Conservation (phyloP, 192 early-diverging fungal genomes). For the Coemansia sp. region DNA sequence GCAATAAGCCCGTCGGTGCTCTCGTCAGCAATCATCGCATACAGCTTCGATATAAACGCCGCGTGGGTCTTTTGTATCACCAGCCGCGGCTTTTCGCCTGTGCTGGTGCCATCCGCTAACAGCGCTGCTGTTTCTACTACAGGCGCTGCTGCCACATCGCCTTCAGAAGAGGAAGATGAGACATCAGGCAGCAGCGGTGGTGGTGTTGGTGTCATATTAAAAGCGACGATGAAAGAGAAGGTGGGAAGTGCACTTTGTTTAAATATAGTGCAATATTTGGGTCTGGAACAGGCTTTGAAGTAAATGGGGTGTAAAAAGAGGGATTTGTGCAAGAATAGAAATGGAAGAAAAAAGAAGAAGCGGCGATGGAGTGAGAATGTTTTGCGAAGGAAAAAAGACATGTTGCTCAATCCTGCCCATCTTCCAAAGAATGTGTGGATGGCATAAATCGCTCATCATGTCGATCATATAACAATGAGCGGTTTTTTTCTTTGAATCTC, state of each 20-base stretch:
- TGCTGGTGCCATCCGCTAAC: conserved; percentile 2
- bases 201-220: background rate
- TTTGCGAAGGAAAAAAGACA: conserved; percentile 3
- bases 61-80: conserved; percentile 49
- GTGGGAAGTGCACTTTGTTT: background rate
- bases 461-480: conserved; percentile 6
- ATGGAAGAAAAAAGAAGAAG: conserved; percentile 13
- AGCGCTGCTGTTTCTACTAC: no score
- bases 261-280: background rate
- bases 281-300: background rate
- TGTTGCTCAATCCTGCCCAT: background rate
- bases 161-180: background rate
- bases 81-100: conserved; percentile 23
- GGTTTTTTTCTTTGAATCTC: background rate
- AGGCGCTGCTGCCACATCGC: conserved; percentile 1
- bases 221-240: background rate
- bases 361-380: conserved; percentile 1
- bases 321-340: background rate
- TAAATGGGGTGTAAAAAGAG: background rate
- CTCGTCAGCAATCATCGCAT: conserved; percentile 41
- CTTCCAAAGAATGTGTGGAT: background rate
- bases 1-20: conserved; percentile 40
- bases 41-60: conserved; percentile 54
- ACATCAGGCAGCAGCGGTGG: background rate
- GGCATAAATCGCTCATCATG: conserved; percentile 3